Conservation (phyloP, 2,329 filamentous ascomycete genomes). For the Fusarium sp. region DNA sequence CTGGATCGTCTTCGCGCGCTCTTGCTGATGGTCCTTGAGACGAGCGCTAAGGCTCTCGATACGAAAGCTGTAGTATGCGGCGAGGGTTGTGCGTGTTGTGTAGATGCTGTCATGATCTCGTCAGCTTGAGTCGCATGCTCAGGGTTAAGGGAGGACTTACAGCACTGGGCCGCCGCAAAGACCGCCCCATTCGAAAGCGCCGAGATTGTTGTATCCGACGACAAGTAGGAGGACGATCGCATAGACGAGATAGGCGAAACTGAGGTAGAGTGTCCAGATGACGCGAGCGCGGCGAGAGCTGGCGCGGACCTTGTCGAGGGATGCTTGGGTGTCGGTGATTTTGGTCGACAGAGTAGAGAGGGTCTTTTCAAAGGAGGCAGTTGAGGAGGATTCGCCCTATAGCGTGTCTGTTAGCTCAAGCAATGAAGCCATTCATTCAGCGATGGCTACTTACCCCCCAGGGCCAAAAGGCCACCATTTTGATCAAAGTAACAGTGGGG, state of each 20-base stretch:
- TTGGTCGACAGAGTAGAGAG: constrained; percentile 85
- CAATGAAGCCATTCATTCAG: not conserved
- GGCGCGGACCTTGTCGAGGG: constrained; percentile 79
- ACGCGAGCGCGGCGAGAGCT: constrained; percentile 83
- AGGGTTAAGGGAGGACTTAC: constrained; percentile 61
- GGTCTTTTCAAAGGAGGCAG: constrained; percentile 92
- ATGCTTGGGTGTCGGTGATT: constrained; percentile 79
- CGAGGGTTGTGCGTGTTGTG: constrained; percentile 73
- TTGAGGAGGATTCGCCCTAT: constrained; percentile 82
- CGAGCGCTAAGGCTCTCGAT: constrained; percentile 76
- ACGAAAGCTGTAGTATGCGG: constrained; percentile 83
- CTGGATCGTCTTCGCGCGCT: constrained; percentile 89
- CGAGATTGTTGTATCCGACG: constrained; percentile 84
- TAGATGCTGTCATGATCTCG: constrained; percentile 75
- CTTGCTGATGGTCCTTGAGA: constrained; percentile 80
- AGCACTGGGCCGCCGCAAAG: constrained; percentile 82
- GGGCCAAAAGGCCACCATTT: constrained; percentile 88
- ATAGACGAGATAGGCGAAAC: constrained; percentile 90
- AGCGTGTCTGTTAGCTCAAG: constrained; percentile 26
- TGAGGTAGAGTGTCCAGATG: constrained; percentile 89
- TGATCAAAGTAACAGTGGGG: constrained; percentile 30
- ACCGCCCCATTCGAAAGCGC: constrained; percentile 80
- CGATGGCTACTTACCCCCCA: constrained; percentile 72
- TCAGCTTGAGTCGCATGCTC: constrained; percentile 24
- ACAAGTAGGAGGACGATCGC: constrained; percentile 85